Evolutionary conservation across 2,329 filamentous ascomycete species (phyloP), one percentile per base, ranked within the genome.

Genomic region (Akanthomyces uredinophilus): DNA sequence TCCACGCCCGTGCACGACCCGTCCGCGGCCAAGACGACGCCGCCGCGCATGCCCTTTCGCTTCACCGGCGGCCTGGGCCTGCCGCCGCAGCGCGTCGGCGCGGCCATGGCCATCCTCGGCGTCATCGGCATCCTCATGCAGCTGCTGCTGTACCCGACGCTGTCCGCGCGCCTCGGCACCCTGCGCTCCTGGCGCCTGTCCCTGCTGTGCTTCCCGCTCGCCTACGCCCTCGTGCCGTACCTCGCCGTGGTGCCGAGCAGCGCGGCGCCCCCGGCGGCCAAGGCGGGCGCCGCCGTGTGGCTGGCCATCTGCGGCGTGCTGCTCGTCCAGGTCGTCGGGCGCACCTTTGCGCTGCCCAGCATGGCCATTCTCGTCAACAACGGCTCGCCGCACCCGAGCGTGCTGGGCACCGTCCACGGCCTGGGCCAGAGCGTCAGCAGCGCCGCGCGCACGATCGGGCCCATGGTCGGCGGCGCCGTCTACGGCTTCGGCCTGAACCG

Each of bases 61-160:
- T 92, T 92, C 70, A 86, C 87, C 0, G 90, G 91, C 32, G 91
- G 91, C 2, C 79, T 95, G 0, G 89, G 89, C n/a, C 81, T 95
- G 58, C 83, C 84, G 0, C 87, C 90, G 0, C 81, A 83, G 1
- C 83, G 84, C 2, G 88, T 95, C 37, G 91, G 91, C n/a, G 76
- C 90, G 49, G 89, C 89, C 5, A 92, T 93, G 77, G 87, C 90
- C 2, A 87, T 90, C 57, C 82, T 95, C 18, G 91, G 91, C 10
- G 75, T 84, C 54, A 86, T 94, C 49, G 91, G 91, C n/a, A 88
- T 95, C 43, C 76, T 80, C 0, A 78, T 95, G 51, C 74, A 75
- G 62, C 65, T 76, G 64, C 78, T 89, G 55, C 75, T 91, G 11
- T 94, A 93, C 70, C 90, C 90, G 1, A 75, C 76, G 35, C 75